These are phyloP conservation scores for Takashimella tepidaria DNA, from an alignment of 1,284 basidiomycete genomes.

Conservation along the genomic window DNA sequence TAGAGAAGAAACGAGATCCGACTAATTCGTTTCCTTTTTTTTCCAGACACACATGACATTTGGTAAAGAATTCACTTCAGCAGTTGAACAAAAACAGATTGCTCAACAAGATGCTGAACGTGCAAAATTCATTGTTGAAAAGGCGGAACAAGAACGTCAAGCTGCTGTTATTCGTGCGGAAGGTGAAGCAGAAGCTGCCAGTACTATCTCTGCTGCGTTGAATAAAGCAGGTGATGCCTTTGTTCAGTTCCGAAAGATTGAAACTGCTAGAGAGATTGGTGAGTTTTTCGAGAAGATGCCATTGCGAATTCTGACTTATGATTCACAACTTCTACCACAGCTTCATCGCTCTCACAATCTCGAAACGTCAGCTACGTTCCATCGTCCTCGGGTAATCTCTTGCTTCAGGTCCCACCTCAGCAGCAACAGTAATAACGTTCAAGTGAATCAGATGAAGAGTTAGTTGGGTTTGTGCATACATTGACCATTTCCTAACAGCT, in stretches of 20 bases:
- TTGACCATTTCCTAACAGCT: no score
- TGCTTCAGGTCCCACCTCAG: slow-evolving; percentile 72
- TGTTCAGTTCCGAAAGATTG: slow-evolving; percentile 91
- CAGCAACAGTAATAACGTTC: slow-evolving; percentile 50
- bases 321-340: slow-evolving; percentile 37
- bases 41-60: slow-evolving; percentile 43
- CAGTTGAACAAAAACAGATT: slow-evolving; percentile 85
- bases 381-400: slow-evolving; percentile 67
- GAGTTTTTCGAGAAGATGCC: slow-evolving; percentile 3
- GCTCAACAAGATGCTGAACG: slow-evolving; percentile 80
- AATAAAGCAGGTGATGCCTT: slow-evolving; percentile 94
- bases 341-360: slow-evolving; percentile 61
- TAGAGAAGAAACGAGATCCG: no score
- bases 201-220: slow-evolving; percentile 81
- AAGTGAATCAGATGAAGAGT: no score
- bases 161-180: slow-evolving; percentile 96
- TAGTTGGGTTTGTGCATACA: no score
- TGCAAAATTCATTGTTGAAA: slow-evolving; percentile 96
- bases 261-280: slow-evolving; percentile 90
- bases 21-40: background rate
- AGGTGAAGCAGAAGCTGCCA: slow-evolving; percentile 94
- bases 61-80: slow-evolving; percentile 57
- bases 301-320: background rate
- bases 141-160: slow-evolving; percentile 96
- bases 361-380: slow-evolving; percentile 86